phyloP scores from a whole-genome alignment of 2,329 filamentous ascomycete genomes.

The Fusarium lateritium region DNA sequence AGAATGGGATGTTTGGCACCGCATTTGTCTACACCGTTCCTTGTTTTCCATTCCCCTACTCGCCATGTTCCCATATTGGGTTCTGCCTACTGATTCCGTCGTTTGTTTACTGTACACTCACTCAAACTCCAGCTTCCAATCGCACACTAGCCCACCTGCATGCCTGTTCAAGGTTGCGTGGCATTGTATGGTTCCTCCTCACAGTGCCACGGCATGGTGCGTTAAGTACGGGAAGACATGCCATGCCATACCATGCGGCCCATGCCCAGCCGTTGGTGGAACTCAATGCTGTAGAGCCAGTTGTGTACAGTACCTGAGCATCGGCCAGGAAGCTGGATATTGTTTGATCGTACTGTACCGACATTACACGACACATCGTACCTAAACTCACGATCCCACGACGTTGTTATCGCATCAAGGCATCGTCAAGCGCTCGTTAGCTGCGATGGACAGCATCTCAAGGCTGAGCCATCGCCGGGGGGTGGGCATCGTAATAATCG shows the following conservation, averaged over 20 bases:
- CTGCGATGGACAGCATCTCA: constrained; percentile 29
- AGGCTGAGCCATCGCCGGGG: constrained; percentile 28
- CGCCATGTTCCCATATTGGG: constrained; percentile 13
- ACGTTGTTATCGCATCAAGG: constrained; percentile 20
- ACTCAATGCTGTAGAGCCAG: constrained; percentile 16
- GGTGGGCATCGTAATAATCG: constrained; percentile 39
- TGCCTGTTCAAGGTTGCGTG: constrained; percentile 25
- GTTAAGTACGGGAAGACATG: constrained; percentile 18
- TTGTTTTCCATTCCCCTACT: constrained; percentile 34
- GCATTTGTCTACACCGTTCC: constrained; percentile 32
- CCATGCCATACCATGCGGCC: neutral
- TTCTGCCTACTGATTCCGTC: constrained; percentile 9
- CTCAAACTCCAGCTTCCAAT: constrained; percentile 20
- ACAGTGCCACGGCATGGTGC: constrained; percentile 28
- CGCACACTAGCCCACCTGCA: constrained; percentile 25
- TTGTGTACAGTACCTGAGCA: constrained; percentile 6
- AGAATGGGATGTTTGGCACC: constrained; percentile 22
- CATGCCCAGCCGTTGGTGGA: constrained; percentile 26
- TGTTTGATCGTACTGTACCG: constrained; percentile 5
- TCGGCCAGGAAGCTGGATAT: neutral
- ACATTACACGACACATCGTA: constrained; percentile 5
- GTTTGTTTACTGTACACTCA: constrained; percentile 6
- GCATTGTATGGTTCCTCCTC: constrained; percentile 13
- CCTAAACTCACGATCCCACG: constrained; percentile 15
- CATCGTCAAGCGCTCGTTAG: constrained; percentile 27